Base-by-base conservation (phyloP, 805 yeast species). In the Dipodascus albidus region DNA sequence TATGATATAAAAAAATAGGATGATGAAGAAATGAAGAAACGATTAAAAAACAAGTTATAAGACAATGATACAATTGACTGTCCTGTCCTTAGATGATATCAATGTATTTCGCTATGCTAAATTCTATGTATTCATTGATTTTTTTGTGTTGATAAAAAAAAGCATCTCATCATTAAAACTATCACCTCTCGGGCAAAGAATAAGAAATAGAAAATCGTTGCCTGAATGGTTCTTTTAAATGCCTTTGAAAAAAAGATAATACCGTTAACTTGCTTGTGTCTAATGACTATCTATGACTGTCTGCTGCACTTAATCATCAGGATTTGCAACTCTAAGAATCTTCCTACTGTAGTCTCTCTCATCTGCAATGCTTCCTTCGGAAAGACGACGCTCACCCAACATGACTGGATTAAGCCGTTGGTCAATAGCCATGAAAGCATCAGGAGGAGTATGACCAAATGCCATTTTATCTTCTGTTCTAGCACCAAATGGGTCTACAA, bases 291-390 rank as follows among this genome's bases (percentile, higher is more conserved):
- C 33, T 27, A 27, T 27, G 33, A 27, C 6, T 27, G 33, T 27
- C 33, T 27, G 33, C 33, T 27, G 33, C 11, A 38, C n/a, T 31
- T 49, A 52, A 58, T 77, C 82, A 66, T 87, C 96, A 1, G 96
- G 96, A 63, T 90, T 90, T 33, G 95, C 90, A 11, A 90, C 95
- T 55, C 88, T 83, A 49, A 90, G 73, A 19, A 87, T 81, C 70
- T 87, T 87, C 64, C 89, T 74, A 50, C 86, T 76, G 68, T 83
- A 86, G 66, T 87, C 93, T 2, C 87, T 80, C 57, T 85, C 95
- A 66, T 88, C 95, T 9, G 95, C 90, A 52, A 90, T 72, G 1
- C 91, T 82, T 2, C 96, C 96, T 62, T 86, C 91, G 61, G 89
- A 81, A 57, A 87, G 74, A 58, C 96, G 74, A 63, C 95, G 80